phyloP scores from a whole-genome alignment of 805 yeast species.

The Yamadazyma akitaensis region DNA sequence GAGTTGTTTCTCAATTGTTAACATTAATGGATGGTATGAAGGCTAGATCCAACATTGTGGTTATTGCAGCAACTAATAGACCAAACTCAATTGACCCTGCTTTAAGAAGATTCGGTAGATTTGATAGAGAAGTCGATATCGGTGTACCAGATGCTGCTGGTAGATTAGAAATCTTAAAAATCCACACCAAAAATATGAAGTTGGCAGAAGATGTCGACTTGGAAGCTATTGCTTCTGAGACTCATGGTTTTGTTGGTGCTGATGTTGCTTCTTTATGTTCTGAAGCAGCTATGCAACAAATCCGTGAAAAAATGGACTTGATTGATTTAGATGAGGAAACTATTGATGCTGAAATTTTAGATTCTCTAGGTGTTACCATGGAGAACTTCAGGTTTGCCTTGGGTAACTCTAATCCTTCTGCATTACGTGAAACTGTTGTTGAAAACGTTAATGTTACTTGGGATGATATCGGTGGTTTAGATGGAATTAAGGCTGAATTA shows the following conservation, averaged over 20 bases:
- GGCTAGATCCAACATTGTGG: constrained; percentile 97
- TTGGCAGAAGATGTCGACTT: constrained; percentile 91
- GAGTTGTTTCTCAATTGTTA: constrained; percentile 96
- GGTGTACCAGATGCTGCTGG: constrained; percentile 98
- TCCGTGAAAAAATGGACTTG: constrained; percentile 98
- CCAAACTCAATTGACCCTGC: constrained; percentile 88
- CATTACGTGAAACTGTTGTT: constrained; percentile 98
- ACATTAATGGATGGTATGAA: constrained; percentile 99
- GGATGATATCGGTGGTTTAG: constrained; percentile 99
- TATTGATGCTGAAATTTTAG: constrained; percentile 95
- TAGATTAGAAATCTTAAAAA: constrained; percentile 92
- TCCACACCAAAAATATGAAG: constrained; percentile 98
- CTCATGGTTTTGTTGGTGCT: constrained; percentile 99
- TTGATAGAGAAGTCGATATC: constrained; percentile 82
- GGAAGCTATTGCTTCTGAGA: constrained; percentile 93
- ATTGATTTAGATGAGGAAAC: constrained; percentile 95
- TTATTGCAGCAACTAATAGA: constrained; percentile 94
- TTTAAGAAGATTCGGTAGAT: constrained; percentile 79
- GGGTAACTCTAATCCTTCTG: constrained; percentile 98
- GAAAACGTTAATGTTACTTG: constrained; percentile 98
- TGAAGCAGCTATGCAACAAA: constrained; percentile 99
- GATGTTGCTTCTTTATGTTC: constrained; percentile 98
- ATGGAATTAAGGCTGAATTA: constrained; percentile 91
- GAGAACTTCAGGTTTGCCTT: constrained; percentile 97
- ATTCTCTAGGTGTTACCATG: constrained; percentile 97